phyloP scores from a whole-genome alignment of 1,284 basidiomycete species.

The Cryptococcus sp. region DNA sequence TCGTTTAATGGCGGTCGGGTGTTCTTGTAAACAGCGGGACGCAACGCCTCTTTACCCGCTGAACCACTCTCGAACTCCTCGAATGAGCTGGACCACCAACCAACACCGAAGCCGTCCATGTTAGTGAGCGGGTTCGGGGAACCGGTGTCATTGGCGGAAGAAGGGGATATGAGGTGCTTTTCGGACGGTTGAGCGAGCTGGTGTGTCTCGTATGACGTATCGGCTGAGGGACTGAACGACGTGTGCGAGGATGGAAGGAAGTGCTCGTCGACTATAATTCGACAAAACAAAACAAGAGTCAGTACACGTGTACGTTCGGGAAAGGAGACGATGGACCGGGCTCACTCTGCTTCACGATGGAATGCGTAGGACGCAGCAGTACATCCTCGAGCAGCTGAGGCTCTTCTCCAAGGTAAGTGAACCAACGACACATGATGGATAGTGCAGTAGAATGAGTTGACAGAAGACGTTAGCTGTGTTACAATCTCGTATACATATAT shows the following conservation, averaged over 20 bases:
- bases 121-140: slow-evolving; percentile 18
- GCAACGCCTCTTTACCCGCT: slow-evolving; percentile 23
- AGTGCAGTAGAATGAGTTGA: not conserved
- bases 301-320: no score
- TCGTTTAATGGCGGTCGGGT: slow-evolving; percentile 51
- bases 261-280: slow-evolving; percentile 43
- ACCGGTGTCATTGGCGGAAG: slow-evolving; percentile 13
- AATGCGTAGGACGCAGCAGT: slow-evolving; percentile 34
- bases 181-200: not conserved
- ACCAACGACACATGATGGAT: slow-evolving; percentile 50
- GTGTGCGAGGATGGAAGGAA: slow-evolving; percentile 40
- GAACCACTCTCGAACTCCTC: slow-evolving; percentile 11
- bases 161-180: not conserved
- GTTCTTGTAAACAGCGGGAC: slow-evolving; percentile 50
- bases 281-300: no score
- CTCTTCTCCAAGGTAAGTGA: slow-evolving; percentile 53
- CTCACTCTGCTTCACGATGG: slow-evolving; percentile 46
- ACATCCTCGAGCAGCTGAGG: slow-evolving; percentile 53
- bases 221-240: slow-evolving; percentile 2
- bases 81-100: slow-evolving; percentile 16
- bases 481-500: no score
- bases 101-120: slow-evolving; percentile 21
- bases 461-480: no score
- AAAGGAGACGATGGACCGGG: not conserved
- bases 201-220: not conserved